phyloP scores from a whole-genome alignment of 2,329 filamentous ascomycete genomes.

The Chaetomiaceae sp. region DNA sequence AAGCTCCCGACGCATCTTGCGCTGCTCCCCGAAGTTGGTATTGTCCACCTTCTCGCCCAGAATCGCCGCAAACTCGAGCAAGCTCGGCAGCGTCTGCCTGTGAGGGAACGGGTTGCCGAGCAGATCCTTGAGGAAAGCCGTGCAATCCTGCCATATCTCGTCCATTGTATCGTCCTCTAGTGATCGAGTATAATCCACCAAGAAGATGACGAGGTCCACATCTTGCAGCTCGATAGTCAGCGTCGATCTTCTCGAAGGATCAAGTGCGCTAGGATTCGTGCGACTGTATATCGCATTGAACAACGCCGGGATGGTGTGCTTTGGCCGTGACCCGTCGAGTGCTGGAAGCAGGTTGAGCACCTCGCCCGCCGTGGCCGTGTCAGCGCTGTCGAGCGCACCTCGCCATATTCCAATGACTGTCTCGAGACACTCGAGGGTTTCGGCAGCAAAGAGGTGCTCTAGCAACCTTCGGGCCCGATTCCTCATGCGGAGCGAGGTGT shows the following conservation, averaged over 20 bases:
- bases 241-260: constrained; percentile 76
- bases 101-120: constrained; percentile 93
- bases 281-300: constrained; percentile 96
- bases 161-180: constrained; percentile 97
- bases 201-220: constrained; percentile 77
- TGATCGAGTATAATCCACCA: constrained; percentile 84
- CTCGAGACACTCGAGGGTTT: constrained; percentile 89
- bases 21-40: constrained; percentile 92
- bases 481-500: constrained; percentile 85
- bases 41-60: constrained; percentile 95
- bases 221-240: constrained; percentile 81
- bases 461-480: constrained; percentile 83
- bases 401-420: constrained; percentile 85
- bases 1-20: constrained; percentile 84
- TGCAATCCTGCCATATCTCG: constrained; percentile 95
- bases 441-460: constrained; percentile 87
- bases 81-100: constrained; percentile 76
- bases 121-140: constrained; percentile 82
- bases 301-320: constrained; percentile 85
- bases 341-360: constrained; percentile 86
- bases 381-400: constrained; percentile 41
- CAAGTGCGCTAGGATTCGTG: constrained; percentile 76
- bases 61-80: constrained; percentile 85
- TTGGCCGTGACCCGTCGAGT: constrained; percentile 83
- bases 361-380: constrained; percentile 50